These are phyloP conservation scores for Apostasia shenzhenica DNA, from an alignment of 106 monocot species.

Conservation along the genomic window DNA sequence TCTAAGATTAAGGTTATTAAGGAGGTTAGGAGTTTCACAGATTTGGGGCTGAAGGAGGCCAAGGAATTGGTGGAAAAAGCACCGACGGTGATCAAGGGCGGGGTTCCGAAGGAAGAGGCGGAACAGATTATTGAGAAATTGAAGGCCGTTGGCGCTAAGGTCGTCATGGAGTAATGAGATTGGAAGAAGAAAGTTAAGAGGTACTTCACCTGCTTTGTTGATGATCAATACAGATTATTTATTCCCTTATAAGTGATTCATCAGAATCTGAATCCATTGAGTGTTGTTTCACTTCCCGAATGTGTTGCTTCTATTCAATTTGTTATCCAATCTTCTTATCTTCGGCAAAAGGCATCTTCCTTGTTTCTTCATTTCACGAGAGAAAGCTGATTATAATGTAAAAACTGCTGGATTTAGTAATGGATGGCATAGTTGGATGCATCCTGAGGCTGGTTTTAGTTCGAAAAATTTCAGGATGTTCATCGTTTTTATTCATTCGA, in stretches of 20 bases:
- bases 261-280: neutral
- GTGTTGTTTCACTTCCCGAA: too few species aligned
- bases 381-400: too few species aligned
- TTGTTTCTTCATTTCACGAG: too few species aligned
- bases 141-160: conserved; percentile 92
- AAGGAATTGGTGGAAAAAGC: conserved; percentile 97
- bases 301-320: too few species aligned
- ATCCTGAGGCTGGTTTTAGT: too few species aligned
- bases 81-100: conserved; percentile 72
- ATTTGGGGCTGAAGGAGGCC: conserved; percentile 92
- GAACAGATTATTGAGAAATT: conserved; percentile 77
- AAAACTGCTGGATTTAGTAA: too few species aligned
- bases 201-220: conserved; percentile 1
- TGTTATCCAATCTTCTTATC: too few species aligned
- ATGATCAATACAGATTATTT: neutral
- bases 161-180: conserved; percentile 54
- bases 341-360: too few species aligned
- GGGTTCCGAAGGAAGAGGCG: conserved; percentile 84
- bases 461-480: too few species aligned
- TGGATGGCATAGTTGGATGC: too few species aligned
- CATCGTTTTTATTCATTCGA: too few species aligned
- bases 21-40: conserved; percentile 81
- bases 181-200: neutral
- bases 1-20: conserved; percentile 98
- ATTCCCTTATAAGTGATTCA: neutral